phyloP scores from a whole-genome alignment of 768 basidiomycete genomes.

The Pulveroboletus sp. region DNA sequence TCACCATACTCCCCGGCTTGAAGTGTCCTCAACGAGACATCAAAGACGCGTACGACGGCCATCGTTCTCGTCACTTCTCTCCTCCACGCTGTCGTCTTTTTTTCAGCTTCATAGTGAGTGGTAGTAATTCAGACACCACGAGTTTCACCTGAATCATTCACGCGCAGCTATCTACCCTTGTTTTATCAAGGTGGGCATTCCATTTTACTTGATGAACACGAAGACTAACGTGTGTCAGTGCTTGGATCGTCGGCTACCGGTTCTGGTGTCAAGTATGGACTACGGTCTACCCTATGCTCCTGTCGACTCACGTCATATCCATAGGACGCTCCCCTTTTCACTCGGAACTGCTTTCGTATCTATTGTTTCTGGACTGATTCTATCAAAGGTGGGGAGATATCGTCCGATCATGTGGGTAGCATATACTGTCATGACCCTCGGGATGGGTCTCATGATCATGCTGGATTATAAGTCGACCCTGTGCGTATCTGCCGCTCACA shows the following conservation, averaged over 20 bases:
- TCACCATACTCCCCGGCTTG: not conserved
- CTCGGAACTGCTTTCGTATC: slow-evolving; percentile 54
- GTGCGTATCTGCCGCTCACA: slow-evolving; percentile 1
- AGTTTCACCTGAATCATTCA: not conserved
- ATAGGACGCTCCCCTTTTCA: slow-evolving; percentile 73
- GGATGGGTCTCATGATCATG: slow-evolving; percentile 72
- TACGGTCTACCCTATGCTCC: not conserved
- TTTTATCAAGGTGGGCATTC: slow-evolving; percentile 55
- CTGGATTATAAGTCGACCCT: slow-evolving; percentile 50
- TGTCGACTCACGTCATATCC: not conserved
- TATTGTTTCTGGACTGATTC: slow-evolving; percentile 50
- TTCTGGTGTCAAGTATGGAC: slow-evolving; percentile 57
- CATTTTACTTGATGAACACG: not conserved
- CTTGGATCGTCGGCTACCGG: slow-evolving; percentile 70
- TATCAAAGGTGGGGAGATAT: slow-evolving; percentile 56
- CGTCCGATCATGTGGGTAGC: slow-evolving; percentile 58
- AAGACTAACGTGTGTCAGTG: slow-evolving; percentile 29
- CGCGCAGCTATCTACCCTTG: slow-evolving; percentile 57
- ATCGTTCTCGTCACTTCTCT: slow-evolving; percentile 54
- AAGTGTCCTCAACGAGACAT: not conserved
- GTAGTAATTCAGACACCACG: not conserved
- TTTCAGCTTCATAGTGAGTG: slow-evolving; percentile 36
- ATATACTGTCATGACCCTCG: slow-evolving; percentile 54
- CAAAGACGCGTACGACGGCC: slow-evolving; percentile 65
- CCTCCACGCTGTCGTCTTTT: slow-evolving; percentile 62